These are phyloP conservation scores for Debaryomycetaceae sp. DNA, from an alignment of 1,139 yeast species.

Conservation along the genomic window DNA sequence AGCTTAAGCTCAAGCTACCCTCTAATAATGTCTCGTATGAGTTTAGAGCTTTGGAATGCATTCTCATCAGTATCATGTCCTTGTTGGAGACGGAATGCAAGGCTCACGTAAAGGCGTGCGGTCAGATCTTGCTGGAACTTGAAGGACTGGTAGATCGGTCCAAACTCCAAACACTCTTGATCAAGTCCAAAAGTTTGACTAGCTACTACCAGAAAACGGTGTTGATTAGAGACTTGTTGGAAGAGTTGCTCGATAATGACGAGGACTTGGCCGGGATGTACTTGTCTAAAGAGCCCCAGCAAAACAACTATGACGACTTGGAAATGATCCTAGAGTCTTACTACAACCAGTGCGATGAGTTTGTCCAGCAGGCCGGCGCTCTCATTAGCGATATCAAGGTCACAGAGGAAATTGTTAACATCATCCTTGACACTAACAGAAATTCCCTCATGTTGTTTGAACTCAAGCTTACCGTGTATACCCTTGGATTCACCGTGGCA, in stretches of 20 bases:
- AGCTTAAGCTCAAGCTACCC: constrained; percentile 55
- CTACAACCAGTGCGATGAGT: constrained; percentile 91
- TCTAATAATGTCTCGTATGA: constrained; percentile 46
- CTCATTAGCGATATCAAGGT: constrained; percentile 76
- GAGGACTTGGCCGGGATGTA: constrained; percentile 86
- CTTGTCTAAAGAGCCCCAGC: constrained; percentile 33
- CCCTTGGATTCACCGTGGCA: constrained; percentile 77
- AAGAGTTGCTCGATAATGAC: constrained; percentile 78
- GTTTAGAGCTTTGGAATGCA: constrained; percentile 81
- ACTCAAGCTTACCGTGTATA: constrained; percentile 72
- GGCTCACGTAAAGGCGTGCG: constrained; percentile 61
- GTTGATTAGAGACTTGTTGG: constrained; percentile 73
- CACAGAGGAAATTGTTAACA: constrained; percentile 93
- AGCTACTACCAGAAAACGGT: constrained; percentile 79
- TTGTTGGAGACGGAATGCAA: constrained; percentile 79
- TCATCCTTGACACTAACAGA: constrained; percentile 88
- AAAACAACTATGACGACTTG: constrained; percentile 54
- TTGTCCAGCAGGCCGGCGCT: constrained; percentile 87
- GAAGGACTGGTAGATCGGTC: constrained; percentile 82
- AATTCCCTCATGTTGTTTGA: constrained; percentile 88
- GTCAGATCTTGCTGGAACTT: constrained; percentile 66
- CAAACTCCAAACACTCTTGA: constrained; percentile 66
- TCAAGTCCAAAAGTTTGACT: constrained; percentile 70
- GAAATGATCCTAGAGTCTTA: constrained; percentile 90
- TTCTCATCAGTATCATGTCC: constrained; percentile 74